phyloP scores from a whole-genome alignment of 768 basidiomycete species.

The Lepiota brunneoincarnata region DNA sequence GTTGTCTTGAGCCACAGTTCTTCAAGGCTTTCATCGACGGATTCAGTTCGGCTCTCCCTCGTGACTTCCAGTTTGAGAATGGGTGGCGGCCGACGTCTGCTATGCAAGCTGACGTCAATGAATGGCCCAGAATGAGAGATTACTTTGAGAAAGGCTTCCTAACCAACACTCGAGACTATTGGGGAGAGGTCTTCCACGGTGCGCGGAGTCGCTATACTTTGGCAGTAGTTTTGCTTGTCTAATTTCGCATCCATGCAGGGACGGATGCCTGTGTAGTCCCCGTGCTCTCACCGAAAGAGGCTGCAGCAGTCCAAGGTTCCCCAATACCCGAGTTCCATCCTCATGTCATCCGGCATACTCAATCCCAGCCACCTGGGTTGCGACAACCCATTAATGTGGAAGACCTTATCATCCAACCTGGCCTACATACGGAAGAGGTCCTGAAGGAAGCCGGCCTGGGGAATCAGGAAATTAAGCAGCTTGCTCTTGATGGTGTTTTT shows the following conservation, averaged over 20 bases:
- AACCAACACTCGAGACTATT: conserved; percentile 59
- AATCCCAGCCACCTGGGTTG: background rate
- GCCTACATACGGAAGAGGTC: conserved; percentile 52
- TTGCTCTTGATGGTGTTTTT: conserved; percentile 48
- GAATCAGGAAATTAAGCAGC: conserved; percentile 32
- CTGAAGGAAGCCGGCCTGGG: conserved; percentile 50
- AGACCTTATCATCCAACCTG: conserved; percentile 36
- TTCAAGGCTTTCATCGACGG: conserved; percentile 56
- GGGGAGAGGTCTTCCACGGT: conserved; percentile 70
- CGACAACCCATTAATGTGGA: background rate
- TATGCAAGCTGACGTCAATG: conserved; percentile 40
- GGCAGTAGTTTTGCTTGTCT: background rate
- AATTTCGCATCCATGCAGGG: conserved; percentile 33
- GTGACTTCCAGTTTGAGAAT: conserved; percentile 36
- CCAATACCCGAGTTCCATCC: conserved; percentile 56
- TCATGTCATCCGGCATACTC: conserved; percentile 22
- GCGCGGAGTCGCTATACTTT: conserved; percentile 15
- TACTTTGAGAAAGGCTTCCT: conserved; percentile 68
- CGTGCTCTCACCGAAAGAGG: conserved; percentile 64
- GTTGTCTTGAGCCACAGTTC: conserved; percentile 73
- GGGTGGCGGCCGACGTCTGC: conserved; percentile 55
- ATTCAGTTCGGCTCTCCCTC: conserved; percentile 50
- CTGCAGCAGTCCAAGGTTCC: conserved; percentile 36
- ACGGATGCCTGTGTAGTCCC: conserved; percentile 74
- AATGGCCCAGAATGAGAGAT: conserved; percentile 55